Conservation (phyloP, 148 eudicot species). For the Nepenthes mirabilis region DNA sequence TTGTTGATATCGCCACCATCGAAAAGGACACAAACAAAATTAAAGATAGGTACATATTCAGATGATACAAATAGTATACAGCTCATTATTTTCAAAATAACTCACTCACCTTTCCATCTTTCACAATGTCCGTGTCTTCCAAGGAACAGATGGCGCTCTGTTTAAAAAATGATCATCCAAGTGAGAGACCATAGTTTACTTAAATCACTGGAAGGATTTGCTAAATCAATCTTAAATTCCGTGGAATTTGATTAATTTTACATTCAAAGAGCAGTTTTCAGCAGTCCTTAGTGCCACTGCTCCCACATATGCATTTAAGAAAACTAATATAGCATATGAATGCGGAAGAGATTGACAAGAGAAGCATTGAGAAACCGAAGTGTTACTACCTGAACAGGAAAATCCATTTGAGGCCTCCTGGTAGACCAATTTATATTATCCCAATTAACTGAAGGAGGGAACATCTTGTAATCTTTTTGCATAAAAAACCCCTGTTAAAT, state of each 20-base stretch:
- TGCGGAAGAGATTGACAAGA: constrained; percentile 3
- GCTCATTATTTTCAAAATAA: no score
- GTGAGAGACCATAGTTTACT: constrained; percentile 1
- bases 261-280: no score
- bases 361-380: background rate
- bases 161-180: constrained; percentile 7
- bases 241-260: no score
- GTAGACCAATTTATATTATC: constrained; percentile 83
- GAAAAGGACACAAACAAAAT: no score
- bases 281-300: background rate
- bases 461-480: constrained; percentile 97
- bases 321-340: background rate
- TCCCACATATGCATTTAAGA: background rate
- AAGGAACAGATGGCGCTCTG: constrained; percentile 88
- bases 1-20: no score
- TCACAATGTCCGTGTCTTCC: constrained; percentile 52
- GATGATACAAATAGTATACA: no score
- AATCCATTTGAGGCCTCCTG: constrained; percentile 90
- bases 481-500: constrained; percentile 75
- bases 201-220: background rate
- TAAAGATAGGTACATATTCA: no score
- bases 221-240: no score
- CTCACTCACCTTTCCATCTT: constrained; percentile 58
- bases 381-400: constrained; percentile 71
- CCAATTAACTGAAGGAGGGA: constrained; percentile 93